A percentile compares a stretch with the other conserved stretches of the same genome.
These are phyloP conservation scores for Sanguinoderma infundibulare DNA, from an alignment of 1,284 basidiomycete species.

Conservation along the genomic window DNA sequence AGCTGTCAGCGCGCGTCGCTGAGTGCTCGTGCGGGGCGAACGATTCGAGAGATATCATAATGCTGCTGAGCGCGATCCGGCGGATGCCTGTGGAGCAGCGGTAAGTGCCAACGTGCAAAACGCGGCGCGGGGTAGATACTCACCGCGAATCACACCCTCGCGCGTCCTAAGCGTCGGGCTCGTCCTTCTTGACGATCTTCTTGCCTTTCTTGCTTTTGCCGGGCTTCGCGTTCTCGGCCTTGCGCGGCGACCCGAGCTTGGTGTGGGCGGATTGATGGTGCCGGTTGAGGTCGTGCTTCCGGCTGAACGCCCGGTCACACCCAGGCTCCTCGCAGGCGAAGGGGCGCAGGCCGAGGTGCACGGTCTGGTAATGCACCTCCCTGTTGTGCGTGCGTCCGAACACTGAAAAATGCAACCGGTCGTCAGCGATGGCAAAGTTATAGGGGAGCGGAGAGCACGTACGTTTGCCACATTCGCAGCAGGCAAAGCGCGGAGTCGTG, in stretches of 20 bases:
- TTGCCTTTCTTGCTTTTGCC: background rate
- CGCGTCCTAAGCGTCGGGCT: background rate
- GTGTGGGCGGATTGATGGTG: conserved; percentile 18
- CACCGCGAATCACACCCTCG: conserved; percentile 13
- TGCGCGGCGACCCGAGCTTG: conserved; percentile 15
- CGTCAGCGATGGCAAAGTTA: background rate
- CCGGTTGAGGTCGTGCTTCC: conserved; percentile 18
- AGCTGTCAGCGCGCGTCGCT: background rate
- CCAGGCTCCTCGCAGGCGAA: conserved; percentile 1
- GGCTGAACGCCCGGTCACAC: conserved; percentile 9
- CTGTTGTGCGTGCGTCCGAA: conserved; percentile 19
- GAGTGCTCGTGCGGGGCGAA: conserved; percentile 4
- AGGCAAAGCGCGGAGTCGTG: conserved; percentile 6
- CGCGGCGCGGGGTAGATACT: background rate
- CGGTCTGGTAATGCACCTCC: conserved; percentile 11
- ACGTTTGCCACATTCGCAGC: background rate
- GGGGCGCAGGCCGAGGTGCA: conserved; percentile 9
- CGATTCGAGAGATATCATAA: conserved; percentile 10
- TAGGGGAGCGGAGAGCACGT: background rate
- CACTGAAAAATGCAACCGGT: background rate
- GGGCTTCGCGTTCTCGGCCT: background rate
- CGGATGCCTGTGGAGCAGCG: background rate
- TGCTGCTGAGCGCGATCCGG: conserved; percentile 5
- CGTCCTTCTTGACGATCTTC: background rate
- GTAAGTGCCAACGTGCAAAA: background rate